Evolutionary conservation across 2,329 filamentous ascomycete genomes (phyloP), one percentile per base, ranked within the genome.

Genomic region (Penicillium frequentans): DNA sequence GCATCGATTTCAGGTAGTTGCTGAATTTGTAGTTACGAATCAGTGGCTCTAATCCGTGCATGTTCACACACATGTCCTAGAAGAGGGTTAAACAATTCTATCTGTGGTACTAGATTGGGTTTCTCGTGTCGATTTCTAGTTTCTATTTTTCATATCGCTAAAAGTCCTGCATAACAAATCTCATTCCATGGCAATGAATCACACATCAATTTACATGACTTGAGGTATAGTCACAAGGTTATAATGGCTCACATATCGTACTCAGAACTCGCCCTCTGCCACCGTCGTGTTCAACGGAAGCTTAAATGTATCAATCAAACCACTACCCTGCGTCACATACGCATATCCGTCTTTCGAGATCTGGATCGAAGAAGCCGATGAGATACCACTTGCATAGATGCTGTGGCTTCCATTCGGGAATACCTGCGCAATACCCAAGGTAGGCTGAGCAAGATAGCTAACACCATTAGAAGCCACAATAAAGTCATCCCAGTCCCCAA

Each of bases 401-500:
- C 27, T 52, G n/a, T 53, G 35, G 14, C 10, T 37, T 6, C 61
- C 61, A 54, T 57, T 44, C 1, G 49, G 42, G 27, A 21, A 19
- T 31, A 64, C 52, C 37, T 33, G 42, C 11, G 48, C 55, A 13
- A 64, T 33, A 3, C 52, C 27, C 43, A 59, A 52, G 14, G 50
- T 43, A 7, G 51, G 46, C 45, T 57, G 57, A 16, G 57, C 58
- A 27, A 64, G 48, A 29, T 64, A 65, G 27, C 53, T 59, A 13
- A 52, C 35, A 2, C 59, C 56, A 31, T 42, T 31, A 11, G n/a
- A 24, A 47, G 57, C 63, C 10, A 64, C 21, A 21, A 49, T 45
- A 26, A 65, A 64, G 45, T 65, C 63, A 46, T 65, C 63, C 57
- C 54, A 59, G 9, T 56, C 49, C 13, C 49, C 48, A 10, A 7